A percentile compares a stretch with the other conserved stretches of the same genome.
Conservation (phyloP, 345 rosid species). For the Odontarrhena argentea region DNA sequence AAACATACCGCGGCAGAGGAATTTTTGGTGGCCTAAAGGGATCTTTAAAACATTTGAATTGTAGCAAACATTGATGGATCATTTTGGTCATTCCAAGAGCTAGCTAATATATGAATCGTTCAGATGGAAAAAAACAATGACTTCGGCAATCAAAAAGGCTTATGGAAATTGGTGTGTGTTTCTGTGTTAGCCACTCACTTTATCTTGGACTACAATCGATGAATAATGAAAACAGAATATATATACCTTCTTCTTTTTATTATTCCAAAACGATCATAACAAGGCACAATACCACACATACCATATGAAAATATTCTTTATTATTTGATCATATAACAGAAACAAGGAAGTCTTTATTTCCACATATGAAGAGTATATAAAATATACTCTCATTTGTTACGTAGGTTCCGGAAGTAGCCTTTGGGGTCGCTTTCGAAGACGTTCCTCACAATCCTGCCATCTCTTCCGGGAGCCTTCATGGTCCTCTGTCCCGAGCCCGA, state of each 20-base stretch:
- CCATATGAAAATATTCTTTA: constrained; percentile 1
- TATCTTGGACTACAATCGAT: neutral
- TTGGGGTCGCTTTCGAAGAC: constrained; percentile 22
- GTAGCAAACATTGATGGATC: too few relatives aligned
- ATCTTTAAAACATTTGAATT: too few relatives aligned
- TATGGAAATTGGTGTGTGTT: too few relatives aligned
- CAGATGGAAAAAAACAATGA: too few relatives aligned
- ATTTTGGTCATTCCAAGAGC: too few relatives aligned
- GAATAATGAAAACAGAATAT: neutral
- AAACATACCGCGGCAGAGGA: too few relatives aligned
- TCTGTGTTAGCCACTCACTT: too few relatives aligned
- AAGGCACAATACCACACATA: constrained; percentile 12
- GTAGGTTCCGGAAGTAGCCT: constrained; percentile 29
- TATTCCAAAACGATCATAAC: constrained; percentile 4
- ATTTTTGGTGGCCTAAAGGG: too few relatives aligned
- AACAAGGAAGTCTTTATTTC: too few relatives aligned
- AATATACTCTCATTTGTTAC: constrained; percentile 30
- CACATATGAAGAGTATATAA: too few relatives aligned
- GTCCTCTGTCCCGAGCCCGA: neutral
- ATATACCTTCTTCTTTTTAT: neutral
- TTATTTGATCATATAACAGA: neutral
- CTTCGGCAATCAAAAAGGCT: too few relatives aligned
- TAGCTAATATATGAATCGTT: too few relatives aligned
- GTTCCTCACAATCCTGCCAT: constrained; percentile 22
- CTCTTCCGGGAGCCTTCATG: constrained; percentile 34